A percentile compares a stretch with the other conserved stretches of the same genome.
phyloP scores from a whole-genome alignment of 352 stramenopile genomes.

The Globisporangium viniferum region DNA sequence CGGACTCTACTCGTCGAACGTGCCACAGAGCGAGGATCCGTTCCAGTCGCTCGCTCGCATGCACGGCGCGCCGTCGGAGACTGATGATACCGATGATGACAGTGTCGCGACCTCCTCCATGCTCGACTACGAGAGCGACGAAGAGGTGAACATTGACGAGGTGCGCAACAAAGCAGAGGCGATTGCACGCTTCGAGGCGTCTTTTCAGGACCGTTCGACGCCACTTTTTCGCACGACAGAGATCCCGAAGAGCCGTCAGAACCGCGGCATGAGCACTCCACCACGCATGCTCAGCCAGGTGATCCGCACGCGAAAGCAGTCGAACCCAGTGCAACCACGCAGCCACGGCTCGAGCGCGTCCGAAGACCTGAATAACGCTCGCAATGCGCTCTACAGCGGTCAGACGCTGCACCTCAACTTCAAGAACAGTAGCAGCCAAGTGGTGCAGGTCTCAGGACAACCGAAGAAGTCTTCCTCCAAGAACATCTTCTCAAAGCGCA shows the following conservation, averaged over 20 bases:
- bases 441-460: conserved; percentile 44
- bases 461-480: conserved; percentile 29
- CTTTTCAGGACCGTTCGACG: conserved; percentile 23
- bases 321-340: conserved; percentile 13
- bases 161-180: conserved; percentile 30
- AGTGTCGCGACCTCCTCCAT: conserved; percentile 34
- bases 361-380: conserved; percentile 1
- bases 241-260: conserved; percentile 29
- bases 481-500: conserved; percentile 54
- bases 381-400: conserved; percentile 43
- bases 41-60: conserved; percentile 6
- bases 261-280: conserved; percentile 48
- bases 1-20: conserved; percentile 6
- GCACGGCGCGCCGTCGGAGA: conserved; percentile 28
- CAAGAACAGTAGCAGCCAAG: conserved; percentile 38
- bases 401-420: conserved; percentile 56
- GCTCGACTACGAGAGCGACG: conserved; percentile 24
- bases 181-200: conserved; percentile 36
- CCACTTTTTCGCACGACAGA: conserved; percentile 35
- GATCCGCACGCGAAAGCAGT: conserved; percentile 25
- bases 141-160: conserved; percentile 37
- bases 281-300: conserved; percentile 40
- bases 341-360: background rate
- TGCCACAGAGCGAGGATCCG: background rate
- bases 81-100: conserved; percentile 24